phyloP scores from a whole-genome alignment of 768 basidiomycete species.

The Fistulinella prunicolor region DNA sequence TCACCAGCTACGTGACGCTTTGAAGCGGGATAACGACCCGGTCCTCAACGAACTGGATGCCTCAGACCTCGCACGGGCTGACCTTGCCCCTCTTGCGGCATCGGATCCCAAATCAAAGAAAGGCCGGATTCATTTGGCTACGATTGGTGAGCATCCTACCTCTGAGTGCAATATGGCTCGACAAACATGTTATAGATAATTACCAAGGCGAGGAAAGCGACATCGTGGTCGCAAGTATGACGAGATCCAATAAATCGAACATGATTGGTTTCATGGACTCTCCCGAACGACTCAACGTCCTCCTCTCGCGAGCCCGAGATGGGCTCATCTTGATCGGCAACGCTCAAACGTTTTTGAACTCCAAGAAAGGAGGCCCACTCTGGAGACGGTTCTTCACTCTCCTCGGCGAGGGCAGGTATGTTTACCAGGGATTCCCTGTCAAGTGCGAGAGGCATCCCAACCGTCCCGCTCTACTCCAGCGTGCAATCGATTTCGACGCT shows the following conservation, averaged over 20 bases:
- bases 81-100: conserved; percentile 38
- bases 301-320: conserved; percentile 65
- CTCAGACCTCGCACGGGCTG: conserved; percentile 53
- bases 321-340: conserved; percentile 67
- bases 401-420: conserved; percentile 6
- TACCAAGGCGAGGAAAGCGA: conserved; percentile 76
- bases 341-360: conserved; percentile 48
- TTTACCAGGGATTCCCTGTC: conserved; percentile 44
- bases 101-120: conserved; percentile 33
- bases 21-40: conserved; percentile 52
- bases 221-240: conserved; percentile 59
- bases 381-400: conserved; percentile 15
- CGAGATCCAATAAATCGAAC: conserved; percentile 51
- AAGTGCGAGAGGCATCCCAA: conserved; percentile 53
- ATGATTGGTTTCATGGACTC: conserved; percentile 72
- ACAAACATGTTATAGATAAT: conserved; percentile 48
- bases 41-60: conserved; percentile 62
- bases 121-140: conserved; percentile 49
- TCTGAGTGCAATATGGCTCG: neutral
- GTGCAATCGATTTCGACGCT: conserved; percentile 48
- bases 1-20: conserved; percentile 40
- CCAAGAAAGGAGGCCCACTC: conserved; percentile 13
- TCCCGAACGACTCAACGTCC: conserved; percentile 66
- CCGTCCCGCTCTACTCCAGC: conserved; percentile 35
- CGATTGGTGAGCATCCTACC: conserved; percentile 48